Evolutionary conservation across 2,329 filamentous ascomycete species (phyloP), one percentile per base, ranked within the genome.

Genomic region (Gremmenia infestans): DNA sequence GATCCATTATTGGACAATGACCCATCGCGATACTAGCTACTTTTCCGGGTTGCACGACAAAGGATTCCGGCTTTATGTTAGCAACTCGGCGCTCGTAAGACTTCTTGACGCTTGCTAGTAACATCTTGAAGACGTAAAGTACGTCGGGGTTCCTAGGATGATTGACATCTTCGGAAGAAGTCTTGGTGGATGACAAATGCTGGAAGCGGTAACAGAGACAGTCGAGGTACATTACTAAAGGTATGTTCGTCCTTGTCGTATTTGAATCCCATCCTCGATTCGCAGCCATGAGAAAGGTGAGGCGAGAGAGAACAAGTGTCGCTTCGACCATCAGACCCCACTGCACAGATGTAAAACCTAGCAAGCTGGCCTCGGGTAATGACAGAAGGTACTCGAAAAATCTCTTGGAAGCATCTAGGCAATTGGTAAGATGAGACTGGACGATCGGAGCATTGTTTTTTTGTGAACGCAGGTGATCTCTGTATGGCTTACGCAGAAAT

Each of bases 181-280:
- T 23, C 23, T 48, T 22, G 6, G 43, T 60, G 5, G 52, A 52
- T 2, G 65, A 67, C 1, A 63, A 50, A 9, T 47, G 25, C 14
- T 58, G 52, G 19, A 68, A 62, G 3, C 66, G 55, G 42, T 61
- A 69, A 40, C 62, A 66, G 0, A 69, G 55, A 42, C 58, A 62
- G 43, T 69, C 67, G 6, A 69, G 57, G 54, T 68, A 69, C 60
- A 68, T 65, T 1, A 57, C 58, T 36, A 69, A 48, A 1, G 65
- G 66, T 1, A 67, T 47, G 28, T 60, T 63, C 32, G 60, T 48
- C 9, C 65, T 55, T 2, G 66, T 64, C 2, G 57, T 63, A 1
- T 58, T 55, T 1, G 57, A 45, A 42, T 64, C 60, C 67, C 66
- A 68, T 9, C 54, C 54, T 15, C 64, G 43, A 14, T 49, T 55